Conservation (phyloP, 345 rosid genomes). For the Pugionium cornutum region DNA sequence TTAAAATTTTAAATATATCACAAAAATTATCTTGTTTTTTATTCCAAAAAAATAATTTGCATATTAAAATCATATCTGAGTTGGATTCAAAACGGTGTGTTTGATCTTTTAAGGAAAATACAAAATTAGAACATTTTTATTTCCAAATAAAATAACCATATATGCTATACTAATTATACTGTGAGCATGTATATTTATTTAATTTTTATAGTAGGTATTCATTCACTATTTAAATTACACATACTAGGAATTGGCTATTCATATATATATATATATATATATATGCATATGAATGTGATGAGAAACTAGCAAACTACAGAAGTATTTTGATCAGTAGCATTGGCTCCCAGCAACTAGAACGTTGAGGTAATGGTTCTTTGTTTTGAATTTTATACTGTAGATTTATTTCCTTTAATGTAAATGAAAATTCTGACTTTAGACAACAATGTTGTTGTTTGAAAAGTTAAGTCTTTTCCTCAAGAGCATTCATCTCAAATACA, state of each 20-base stretch:
- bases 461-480: not conserved
- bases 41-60: too few species aligned
- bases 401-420: not conserved
- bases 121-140: too few species aligned
- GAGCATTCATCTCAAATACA: not conserved
- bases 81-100: too few species aligned
- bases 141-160: too few species aligned
- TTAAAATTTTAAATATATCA: too few species aligned
- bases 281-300: not conserved
- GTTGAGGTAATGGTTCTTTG: not conserved
- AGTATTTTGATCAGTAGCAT: not conserved
- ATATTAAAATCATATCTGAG: too few species aligned
- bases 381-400: not conserved
- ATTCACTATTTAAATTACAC: not conserved
- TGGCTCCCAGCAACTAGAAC: not conserved
- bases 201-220: not conserved
- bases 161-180: too few species aligned
- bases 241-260: not conserved
- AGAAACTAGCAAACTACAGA: slow-evolving; percentile 1
- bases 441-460: not conserved
- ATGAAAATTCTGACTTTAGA: too few species aligned
- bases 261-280: not conserved
- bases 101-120: too few species aligned
- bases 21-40: too few species aligned
- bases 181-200: not conserved